A percentile compares a stretch with the other conserved stretches of the same genome.
phyloP scores from a whole-genome alignment of 139 green algal genomes.

The Chlamydomonas sp. region DNA sequence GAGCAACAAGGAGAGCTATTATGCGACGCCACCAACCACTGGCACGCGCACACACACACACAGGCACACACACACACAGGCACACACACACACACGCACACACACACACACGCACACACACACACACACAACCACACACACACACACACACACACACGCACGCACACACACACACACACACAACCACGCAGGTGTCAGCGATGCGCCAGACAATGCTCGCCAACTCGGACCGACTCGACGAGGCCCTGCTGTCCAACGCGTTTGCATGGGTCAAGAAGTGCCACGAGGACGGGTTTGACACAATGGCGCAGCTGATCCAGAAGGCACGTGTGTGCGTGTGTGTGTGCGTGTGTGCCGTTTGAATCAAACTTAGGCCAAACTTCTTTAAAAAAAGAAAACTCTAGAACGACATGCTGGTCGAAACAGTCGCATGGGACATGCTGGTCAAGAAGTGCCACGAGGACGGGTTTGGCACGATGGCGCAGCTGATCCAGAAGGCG shows the following conservation, averaged over 20 bases:
- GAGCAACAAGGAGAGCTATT: background rate
- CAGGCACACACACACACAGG: conserved; percentile 11
- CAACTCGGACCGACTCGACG: conserved; percentile 41
- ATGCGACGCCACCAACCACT: background rate
- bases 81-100: too few species aligned
- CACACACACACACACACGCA: conserved; percentile 1
- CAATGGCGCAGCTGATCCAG: conserved; percentile 78
- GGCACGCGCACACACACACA: background rate
- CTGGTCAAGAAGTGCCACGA: conserved; percentile 80
- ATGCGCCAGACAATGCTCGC: conserved; percentile 12
- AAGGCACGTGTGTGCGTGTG: conserved; percentile 20
- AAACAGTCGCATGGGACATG: too few species aligned
- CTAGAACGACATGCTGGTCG: background rate
- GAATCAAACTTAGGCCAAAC: background rate
- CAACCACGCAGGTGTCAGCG: conserved; percentile 26
- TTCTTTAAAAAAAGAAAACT: background rate
- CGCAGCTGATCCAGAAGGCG: conserved; percentile 68
- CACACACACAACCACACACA: too few species aligned
- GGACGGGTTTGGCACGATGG: conserved; percentile 70
- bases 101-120: background rate
- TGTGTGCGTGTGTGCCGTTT: background rate
- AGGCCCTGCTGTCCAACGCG: conserved; percentile 77
- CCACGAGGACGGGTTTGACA: conserved; percentile 60
- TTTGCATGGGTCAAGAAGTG: conserved; percentile 89
- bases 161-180: too few species aligned